phyloP scores from a whole-genome alignment of 495 filamentous ascomycete genomes.

The Tuber umbilicatum region DNA sequence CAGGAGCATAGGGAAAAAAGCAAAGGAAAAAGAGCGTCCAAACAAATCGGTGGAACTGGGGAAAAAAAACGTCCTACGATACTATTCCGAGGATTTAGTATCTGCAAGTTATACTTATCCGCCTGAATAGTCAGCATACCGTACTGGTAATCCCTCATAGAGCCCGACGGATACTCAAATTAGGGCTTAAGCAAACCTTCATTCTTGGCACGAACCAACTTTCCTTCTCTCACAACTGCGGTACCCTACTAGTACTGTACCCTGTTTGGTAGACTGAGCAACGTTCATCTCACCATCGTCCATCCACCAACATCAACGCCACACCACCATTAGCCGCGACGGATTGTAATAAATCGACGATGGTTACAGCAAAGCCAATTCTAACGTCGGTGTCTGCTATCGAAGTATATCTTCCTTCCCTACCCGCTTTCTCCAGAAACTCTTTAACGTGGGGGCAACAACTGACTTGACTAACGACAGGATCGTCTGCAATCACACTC shows the following conservation, averaged over 20 bases:
- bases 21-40: background rate
- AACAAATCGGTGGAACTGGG: background rate
- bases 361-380: background rate
- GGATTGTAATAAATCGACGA: background rate
- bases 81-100: background rate
- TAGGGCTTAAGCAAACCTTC: background rate
- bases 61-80: background rate
- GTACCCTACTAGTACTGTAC: too few relatives aligned
- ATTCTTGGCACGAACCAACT: background rate
- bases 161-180: background rate
- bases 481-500: constrained; percentile 80
- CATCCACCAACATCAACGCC: background rate
- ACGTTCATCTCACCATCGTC: background rate
- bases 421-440: background rate
- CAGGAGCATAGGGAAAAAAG: background rate
- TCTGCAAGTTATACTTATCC: background rate
- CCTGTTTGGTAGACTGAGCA: background rate
- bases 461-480: constrained; percentile 44
- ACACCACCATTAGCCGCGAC: background rate
- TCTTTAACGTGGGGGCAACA: background rate
- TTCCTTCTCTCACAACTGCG: background rate
- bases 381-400: background rate
- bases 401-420: background rate
- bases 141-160: background rate
- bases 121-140: background rate